Percentiles rank a stretch among this genome's conserved stretches.
phyloP scores from a whole-genome alignment of 1,284 basidiomycete species.

The Leccinum huronense region DNA sequence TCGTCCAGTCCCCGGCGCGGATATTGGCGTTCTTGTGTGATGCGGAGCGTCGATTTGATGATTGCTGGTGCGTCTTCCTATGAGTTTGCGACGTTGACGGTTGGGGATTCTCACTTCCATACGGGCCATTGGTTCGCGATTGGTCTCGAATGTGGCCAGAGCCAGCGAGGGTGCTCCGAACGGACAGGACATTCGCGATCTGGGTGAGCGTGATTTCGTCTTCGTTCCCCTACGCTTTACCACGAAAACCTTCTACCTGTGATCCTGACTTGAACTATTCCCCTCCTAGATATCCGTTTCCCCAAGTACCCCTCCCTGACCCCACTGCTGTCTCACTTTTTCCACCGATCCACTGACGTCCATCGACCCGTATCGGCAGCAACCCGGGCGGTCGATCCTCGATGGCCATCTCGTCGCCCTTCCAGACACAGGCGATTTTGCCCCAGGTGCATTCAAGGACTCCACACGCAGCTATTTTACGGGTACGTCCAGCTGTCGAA shows the following conservation, averaged over 20 bases:
- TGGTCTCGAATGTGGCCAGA: conserved; percentile 73
- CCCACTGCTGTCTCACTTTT: conserved; percentile 59
- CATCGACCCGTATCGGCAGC: conserved; percentile 76
- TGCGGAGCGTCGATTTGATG: conserved; percentile 68
- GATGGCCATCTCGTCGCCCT: conserved; percentile 70
- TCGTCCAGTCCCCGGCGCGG: conserved; percentile 56
- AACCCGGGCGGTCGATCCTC: conserved; percentile 76
- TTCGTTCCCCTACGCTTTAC: neutral
- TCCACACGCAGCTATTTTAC: conserved; percentile 39
- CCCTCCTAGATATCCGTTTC: conserved; percentile 64
- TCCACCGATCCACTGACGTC: conserved; percentile 53
- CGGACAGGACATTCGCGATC: conserved; percentile 71
- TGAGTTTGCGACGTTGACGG: neutral
- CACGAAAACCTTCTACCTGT: neutral
- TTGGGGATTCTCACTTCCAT: neutral
- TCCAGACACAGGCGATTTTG: conserved; percentile 51
- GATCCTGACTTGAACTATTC: neutral
- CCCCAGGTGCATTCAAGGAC: conserved; percentile 38
- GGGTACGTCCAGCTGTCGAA: conserved; percentile 13
- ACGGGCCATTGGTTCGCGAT: conserved; percentile 84
- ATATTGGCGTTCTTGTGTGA: conserved; percentile 52
- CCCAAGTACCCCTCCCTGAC: conserved; percentile 58
- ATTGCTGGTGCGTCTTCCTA: conserved; percentile 58
- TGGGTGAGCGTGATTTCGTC: conserved; percentile 52
- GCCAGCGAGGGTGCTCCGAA: conserved; percentile 59